Conservation (phyloP, 345 rosid species). For the Dimocarpus longan region DNA sequence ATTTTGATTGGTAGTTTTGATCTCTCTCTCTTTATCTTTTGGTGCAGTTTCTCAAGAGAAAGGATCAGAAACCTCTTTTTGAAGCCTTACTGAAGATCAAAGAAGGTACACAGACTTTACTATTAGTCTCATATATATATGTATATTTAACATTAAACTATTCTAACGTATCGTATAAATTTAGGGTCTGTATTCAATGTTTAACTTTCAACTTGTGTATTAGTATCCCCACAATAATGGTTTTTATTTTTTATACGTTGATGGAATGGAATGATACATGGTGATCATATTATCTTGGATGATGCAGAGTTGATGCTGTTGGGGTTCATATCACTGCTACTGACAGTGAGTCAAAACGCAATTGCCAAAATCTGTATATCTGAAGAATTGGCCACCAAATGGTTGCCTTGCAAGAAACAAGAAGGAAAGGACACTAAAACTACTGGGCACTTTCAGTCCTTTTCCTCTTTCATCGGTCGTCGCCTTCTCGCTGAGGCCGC, state of each 20-base stretch:
- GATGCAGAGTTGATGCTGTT: conserved; percentile 83
- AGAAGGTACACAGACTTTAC: conserved; percentile 52
- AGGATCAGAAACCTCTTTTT: conserved; percentile 65
- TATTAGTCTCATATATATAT: too few species aligned
- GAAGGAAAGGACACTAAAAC: conserved; percentile 14
- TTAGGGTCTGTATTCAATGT: not conserved
- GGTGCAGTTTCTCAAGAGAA: conserved; percentile 56
- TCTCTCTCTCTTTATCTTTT: not conserved
- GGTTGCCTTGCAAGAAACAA: conserved; percentile 59
- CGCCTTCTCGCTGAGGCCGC: conserved; percentile 61
- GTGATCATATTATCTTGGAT: too few species aligned
- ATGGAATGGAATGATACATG: not conserved
- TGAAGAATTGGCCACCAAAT: conserved; percentile 39
- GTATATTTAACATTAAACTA: too few species aligned
- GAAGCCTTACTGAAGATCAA: conserved; percentile 83
- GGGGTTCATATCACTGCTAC: conserved; percentile 81
- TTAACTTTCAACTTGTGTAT: too few species aligned
- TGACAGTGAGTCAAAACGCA: conserved; percentile 58
- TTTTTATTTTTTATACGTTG: too few species aligned
- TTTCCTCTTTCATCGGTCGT: conserved; percentile 39
- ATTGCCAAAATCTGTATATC: conserved; percentile 60
- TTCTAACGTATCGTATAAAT: not conserved
- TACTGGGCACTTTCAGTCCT: conserved; percentile 45
- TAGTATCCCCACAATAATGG: too few species aligned
- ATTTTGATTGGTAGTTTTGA: not conserved